Evolutionary conservation across 257 asterid genomes (phyloP).

Genomic region (Verbena officinalis): DNA sequence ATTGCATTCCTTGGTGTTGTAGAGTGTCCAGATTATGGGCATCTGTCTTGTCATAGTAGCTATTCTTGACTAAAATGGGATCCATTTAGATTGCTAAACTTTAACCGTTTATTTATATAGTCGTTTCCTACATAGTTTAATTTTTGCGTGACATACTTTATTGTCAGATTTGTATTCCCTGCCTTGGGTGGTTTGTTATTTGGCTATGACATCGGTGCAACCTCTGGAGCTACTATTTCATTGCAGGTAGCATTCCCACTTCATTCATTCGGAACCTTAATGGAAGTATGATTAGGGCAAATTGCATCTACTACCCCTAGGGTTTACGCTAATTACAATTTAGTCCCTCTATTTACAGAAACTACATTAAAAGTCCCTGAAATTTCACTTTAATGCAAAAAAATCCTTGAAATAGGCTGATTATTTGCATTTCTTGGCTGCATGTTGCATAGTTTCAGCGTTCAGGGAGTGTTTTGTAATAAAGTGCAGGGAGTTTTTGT

Average conservation of each 20-base stretch:
- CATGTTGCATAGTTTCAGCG: too few relatives aligned
- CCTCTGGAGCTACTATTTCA: conserved; percentile 93
- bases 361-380: too few relatives aligned
- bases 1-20: not conserved
- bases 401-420: too few relatives aligned
- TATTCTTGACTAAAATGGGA: not conserved
- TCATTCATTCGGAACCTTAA: conserved; percentile 10
- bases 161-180: conserved; percentile 82
- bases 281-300: not conserved
- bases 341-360: too few relatives aligned
- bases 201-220: conserved; percentile 98
- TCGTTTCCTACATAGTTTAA: not conserved
- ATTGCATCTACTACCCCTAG: too few relatives aligned
- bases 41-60: not conserved
- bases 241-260: conserved; percentile 64
- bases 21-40: not conserved
- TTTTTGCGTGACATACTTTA: conserved; percentile 15
- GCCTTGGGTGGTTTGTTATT: conserved; percentile 94
- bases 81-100: not conserved
- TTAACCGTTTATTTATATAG: not conserved
- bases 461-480: too few relatives aligned
- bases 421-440: too few relatives aligned
- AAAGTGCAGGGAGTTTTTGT: too few relatives aligned
- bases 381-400: too few relatives aligned
- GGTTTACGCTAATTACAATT: too few relatives aligned